phyloP scores from a whole-genome alignment of 2,329 filamentous ascomycete genomes.

The Phialocephala subalpina region DNA sequence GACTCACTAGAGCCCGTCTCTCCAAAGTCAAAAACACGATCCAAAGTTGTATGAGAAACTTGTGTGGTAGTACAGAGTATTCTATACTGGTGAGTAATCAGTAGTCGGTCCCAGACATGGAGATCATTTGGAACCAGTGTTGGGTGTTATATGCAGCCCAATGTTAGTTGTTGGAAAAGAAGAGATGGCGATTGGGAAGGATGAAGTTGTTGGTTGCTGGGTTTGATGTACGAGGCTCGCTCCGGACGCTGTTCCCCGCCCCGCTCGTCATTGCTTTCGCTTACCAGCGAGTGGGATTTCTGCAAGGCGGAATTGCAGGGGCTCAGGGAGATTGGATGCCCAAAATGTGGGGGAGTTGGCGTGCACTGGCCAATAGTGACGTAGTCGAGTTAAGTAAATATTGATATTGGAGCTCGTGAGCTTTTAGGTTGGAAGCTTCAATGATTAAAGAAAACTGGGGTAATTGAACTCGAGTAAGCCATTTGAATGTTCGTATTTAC shows the following conservation, averaged over 20 bases:
- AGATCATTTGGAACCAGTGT: conserved; percentile 2
- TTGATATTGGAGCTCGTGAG: conserved; percentile 1
- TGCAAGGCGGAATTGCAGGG: neutral
- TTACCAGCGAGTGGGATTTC: neutral
- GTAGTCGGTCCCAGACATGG: neutral
- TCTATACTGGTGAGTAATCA: neutral
- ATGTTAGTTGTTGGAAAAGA: neutral
- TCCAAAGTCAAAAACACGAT: neutral
- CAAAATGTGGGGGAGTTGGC: neutral
- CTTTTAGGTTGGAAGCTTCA: neutral
- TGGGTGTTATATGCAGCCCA: neutral
- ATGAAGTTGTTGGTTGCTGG: neutral
- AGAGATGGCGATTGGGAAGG: neutral
- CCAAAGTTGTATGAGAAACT: neutral
- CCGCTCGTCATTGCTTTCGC: no score
- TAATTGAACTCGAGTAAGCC: neutral
- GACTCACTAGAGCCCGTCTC: neutral
- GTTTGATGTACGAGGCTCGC: neutral
- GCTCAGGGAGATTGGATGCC: neutral
- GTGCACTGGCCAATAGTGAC: neutral
- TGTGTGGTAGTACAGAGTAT: neutral
- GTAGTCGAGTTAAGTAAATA: neutral
- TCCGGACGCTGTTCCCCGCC: neutral
- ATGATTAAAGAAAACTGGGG: neutral
- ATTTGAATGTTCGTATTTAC: neutral